phyloP scores from a whole-genome alignment of 2,329 filamentous ascomycete species.

The Ophiostoma montium region DNA sequence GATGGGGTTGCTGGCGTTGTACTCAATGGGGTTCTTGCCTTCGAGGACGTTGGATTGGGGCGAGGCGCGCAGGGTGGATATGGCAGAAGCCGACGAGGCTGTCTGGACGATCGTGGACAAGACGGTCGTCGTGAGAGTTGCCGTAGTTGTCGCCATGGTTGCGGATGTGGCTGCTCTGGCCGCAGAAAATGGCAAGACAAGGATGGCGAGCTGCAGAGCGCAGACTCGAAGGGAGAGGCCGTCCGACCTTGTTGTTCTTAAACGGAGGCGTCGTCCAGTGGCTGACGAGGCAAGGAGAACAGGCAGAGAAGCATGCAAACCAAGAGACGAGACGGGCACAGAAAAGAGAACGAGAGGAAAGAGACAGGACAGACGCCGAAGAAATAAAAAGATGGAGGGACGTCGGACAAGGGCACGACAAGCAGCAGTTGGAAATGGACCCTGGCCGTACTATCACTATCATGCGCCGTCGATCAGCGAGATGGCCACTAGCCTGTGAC shows the following conservation, averaged over 20 bases:
- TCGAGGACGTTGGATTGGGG: slow-evolving; percentile 43
- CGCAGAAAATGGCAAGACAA: background rate
- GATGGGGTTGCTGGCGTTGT: slow-evolving; percentile 50
- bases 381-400: background rate
- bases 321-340: background rate
- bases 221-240: background rate
- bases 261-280: background rate
- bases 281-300: background rate
- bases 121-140: slow-evolving; percentile 10
- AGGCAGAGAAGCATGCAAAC: background rate
- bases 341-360: background rate
- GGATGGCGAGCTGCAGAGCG: background rate
- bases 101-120: slow-evolving; percentile 8
- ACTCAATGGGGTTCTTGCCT: slow-evolving; percentile 46
- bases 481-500: background rate
- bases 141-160: slow-evolving; percentile 15
- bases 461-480: background rate
- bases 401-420: background rate
- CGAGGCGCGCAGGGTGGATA: slow-evolving; percentile 12
- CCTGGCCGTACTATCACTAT: background rate
- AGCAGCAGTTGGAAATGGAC: background rate
- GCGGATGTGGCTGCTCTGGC: background rate
- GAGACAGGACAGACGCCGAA: background rate
- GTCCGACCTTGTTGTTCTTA: background rate
- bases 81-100: slow-evolving; percentile 19